Conservation (phyloP, 2,329 filamentous ascomycete species). For the Lasiodiplodia hormozganensis region DNA sequence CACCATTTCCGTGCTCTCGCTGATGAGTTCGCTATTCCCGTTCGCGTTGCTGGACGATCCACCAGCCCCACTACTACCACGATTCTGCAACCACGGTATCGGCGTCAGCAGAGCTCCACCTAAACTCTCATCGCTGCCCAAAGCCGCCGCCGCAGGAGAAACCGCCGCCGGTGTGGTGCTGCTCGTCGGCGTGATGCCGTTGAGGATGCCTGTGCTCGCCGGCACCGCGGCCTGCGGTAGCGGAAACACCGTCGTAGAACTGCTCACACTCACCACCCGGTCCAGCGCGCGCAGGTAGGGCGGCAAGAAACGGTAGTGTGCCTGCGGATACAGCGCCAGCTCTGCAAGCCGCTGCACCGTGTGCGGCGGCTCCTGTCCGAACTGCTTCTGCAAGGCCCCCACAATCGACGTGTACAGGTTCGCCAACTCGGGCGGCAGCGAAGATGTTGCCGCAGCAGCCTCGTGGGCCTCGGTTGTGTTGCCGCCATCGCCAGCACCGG, state of each 20-base stretch:
- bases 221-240: conserved; percentile 69
- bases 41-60: conserved; percentile 33
- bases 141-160: conserved; percentile 30
- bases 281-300: conserved; percentile 91
- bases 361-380: conserved; percentile 80
- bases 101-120: conserved; percentile 91
- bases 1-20: conserved; percentile 79
- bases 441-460: conserved; percentile 16
- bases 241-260: conserved; percentile 79
- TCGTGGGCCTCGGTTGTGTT: background rate
- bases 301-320: conserved; percentile 81
- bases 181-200: conserved; percentile 66
- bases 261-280: conserved; percentile 88
- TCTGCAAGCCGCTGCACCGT: conserved; percentile 93
- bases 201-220: conserved; percentile 53
- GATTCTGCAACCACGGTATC: conserved; percentile 78
- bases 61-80: conserved; percentile 37
- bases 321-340: conserved; percentile 76
- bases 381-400: conserved; percentile 68
- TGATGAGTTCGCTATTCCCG: conserved; percentile 63
- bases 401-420: conserved; percentile 45
- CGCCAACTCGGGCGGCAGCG: conserved; percentile 41
- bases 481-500: background rate
- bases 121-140: conserved; percentile 86
- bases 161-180: conserved; percentile 51